Conservation (phyloP, 805 yeast genomes). For the Candida xiaguanensis region DNA sequence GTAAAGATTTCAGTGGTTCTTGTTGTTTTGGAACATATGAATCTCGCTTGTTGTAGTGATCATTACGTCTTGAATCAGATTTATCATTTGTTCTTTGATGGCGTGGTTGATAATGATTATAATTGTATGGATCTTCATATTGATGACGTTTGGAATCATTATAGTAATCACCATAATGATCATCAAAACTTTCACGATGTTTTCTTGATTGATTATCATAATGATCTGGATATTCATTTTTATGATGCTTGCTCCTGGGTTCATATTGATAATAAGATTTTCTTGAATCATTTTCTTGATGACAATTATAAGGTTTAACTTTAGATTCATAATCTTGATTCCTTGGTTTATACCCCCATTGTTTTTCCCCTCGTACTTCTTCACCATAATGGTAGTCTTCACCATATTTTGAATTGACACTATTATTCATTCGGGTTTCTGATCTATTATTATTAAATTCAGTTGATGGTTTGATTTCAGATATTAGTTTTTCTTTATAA, state of each 20-base stretch:
- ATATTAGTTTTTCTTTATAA: conserved; percentile 1
- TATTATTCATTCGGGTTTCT: conserved; percentile 3
- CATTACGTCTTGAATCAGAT: background rate
- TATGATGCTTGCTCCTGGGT: background rate
- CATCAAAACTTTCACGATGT: background rate
- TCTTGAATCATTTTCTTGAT: conserved; percentile 1
- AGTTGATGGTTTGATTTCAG: conserved; percentile 6
- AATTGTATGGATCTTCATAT: background rate
- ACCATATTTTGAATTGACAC: conserved; percentile 2
- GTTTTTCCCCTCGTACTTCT: background rate
- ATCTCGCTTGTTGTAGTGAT: conserved; percentile 5
- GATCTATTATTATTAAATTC: conserved; percentile 5
- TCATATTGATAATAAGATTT: background rate
- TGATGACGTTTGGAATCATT: background rate
- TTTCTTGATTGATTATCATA: background rate
- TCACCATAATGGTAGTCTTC: background rate
- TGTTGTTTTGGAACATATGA: conserved; percentile 7
- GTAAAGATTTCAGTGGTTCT: background rate
- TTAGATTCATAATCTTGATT: background rate
- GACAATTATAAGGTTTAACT: background rate
- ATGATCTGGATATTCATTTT: too few relatives aligned
- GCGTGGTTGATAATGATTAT: conserved; percentile 3
- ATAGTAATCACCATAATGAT: background rate
- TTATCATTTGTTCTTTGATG: conserved; percentile 1
- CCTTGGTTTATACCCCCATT: background rate